phyloP scores from a whole-genome alignment of 768 basidiomycete genomes.

The Lentinula sp. region DNA sequence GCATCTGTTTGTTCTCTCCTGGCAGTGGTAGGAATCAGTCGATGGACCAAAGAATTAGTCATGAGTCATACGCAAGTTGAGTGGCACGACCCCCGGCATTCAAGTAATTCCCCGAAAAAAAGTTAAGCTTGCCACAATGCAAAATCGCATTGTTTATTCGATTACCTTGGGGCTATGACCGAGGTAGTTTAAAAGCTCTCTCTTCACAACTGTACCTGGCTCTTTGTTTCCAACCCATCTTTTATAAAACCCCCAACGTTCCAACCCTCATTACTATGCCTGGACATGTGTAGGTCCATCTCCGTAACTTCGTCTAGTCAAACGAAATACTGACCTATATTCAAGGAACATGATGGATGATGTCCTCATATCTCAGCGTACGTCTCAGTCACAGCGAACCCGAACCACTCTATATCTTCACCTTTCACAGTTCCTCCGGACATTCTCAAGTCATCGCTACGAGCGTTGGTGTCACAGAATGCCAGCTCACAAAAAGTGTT shows the following conservation, averaged over 20 bases:
- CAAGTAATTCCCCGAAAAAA: no score
- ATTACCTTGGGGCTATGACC: no score
- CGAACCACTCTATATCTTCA: not conserved
- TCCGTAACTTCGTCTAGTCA: not conserved
- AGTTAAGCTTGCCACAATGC: no score
- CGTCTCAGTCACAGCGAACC: not conserved
- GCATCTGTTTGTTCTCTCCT: no score
- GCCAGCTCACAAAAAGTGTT: not conserved
- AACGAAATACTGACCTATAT: not conserved
- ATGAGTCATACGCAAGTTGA: no score
- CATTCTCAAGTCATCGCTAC: not conserved
- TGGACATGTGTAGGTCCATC: slow-evolving; percentile 4
- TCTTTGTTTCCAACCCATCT: not conserved
- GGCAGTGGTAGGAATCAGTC: no score
- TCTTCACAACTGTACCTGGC: not conserved
- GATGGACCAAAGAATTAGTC: no score
- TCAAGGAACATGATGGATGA: slow-evolving; percentile 9
- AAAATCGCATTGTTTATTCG: no score
- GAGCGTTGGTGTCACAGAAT: slow-evolving; percentile 2
- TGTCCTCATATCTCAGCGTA: slow-evolving; percentile 8
- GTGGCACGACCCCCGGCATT: no score
- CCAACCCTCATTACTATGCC: not conserved
- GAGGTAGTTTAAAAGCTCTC: not conserved
- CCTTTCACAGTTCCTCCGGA: not conserved
- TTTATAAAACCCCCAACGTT: not conserved